These are phyloP conservation scores for Wickerhamiella spandovensis DNA, from an alignment of 805 yeast genomes.

Conservation along the genomic window DNA sequence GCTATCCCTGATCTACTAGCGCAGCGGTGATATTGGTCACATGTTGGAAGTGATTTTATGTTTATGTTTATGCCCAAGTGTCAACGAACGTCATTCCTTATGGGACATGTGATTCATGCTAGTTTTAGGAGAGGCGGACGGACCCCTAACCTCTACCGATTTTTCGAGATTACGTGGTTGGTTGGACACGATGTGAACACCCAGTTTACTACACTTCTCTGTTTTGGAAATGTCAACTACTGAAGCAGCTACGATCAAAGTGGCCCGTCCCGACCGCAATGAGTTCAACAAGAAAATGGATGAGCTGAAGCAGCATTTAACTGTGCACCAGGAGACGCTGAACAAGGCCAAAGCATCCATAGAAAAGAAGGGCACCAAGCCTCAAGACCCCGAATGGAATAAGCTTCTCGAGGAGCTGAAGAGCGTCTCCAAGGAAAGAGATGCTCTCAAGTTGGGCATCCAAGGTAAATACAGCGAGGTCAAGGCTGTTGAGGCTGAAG, in stretches of 20 bases:
- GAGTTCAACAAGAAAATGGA: conserved; percentile 20
- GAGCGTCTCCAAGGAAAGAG: conserved; percentile 33
- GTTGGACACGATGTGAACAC: neutral
- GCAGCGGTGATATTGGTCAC: too few relatives aligned
- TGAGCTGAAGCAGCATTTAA: conserved; percentile 20
- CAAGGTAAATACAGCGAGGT: conserved; percentile 51
- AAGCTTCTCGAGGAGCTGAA: conserved; percentile 37
- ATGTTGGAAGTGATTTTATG: too few relatives aligned
- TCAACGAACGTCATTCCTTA: too few relatives aligned
- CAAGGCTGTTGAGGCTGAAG: conserved; percentile 49
- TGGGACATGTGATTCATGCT: too few relatives aligned
- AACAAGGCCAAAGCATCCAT: conserved; percentile 18
- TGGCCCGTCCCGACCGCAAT: conserved; percentile 19
- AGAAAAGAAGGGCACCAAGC: conserved; percentile 14
- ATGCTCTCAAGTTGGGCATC: conserved; percentile 32
- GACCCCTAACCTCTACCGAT: neutral
- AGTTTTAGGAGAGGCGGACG: too few relatives aligned
- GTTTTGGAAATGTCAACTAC: neutral
- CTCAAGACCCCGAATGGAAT: conserved; percentile 34
- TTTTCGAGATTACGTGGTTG: neutral
- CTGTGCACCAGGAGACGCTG: conserved; percentile 16
- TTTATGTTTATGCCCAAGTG: too few relatives aligned
- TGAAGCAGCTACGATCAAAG: neutral
- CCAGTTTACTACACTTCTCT: neutral
- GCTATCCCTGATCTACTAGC: too few relatives aligned